phyloP scores from a whole-genome alignment of 2,329 filamentous ascomycete genomes.

The Incumbomyces delicatus region DNA sequence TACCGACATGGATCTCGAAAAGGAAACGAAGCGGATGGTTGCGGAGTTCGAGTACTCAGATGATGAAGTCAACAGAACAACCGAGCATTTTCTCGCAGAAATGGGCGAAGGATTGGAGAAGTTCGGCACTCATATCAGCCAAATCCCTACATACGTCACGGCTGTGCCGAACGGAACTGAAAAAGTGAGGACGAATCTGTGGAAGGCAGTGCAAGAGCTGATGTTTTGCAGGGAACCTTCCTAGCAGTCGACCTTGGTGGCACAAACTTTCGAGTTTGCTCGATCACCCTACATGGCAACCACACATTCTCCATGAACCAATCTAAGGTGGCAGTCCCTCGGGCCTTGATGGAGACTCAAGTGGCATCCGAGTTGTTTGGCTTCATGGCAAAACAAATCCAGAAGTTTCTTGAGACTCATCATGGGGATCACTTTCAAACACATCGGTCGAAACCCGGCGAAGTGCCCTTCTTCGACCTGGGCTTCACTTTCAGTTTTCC shows the following conservation, averaged over 20 bases:
- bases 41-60: constrained; percentile 77
- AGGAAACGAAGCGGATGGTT: constrained; percentile 70
- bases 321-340: constrained; percentile 84
- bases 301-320: constrained; percentile 89
- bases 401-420: constrained; percentile 74
- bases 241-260: constrained; percentile 95
- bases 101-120: constrained; percentile 76
- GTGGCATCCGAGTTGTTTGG: constrained; percentile 78
- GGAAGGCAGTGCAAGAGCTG: neutral
- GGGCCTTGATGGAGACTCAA: constrained; percentile 79
- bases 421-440: constrained; percentile 77
- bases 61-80: constrained; percentile 66
- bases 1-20: constrained; percentile 34
- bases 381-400: constrained; percentile 89
- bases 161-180: constrained; percentile 93
- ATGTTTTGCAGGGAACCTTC: constrained; percentile 65
- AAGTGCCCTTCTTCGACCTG: constrained; percentile 77
- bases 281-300: constrained; percentile 84
- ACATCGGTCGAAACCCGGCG: constrained; percentile 53
- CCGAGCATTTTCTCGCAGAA: constrained; percentile 76
- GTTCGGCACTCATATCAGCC: constrained; percentile 73
- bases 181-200: constrained; percentile 54
- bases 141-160: constrained; percentile 96
- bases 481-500: constrained; percentile 99
- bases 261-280: constrained; percentile 97